Conservation (phyloP, 495 filamentous ascomycete genomes). For the Penicillium psychrofluorescens region DNA sequence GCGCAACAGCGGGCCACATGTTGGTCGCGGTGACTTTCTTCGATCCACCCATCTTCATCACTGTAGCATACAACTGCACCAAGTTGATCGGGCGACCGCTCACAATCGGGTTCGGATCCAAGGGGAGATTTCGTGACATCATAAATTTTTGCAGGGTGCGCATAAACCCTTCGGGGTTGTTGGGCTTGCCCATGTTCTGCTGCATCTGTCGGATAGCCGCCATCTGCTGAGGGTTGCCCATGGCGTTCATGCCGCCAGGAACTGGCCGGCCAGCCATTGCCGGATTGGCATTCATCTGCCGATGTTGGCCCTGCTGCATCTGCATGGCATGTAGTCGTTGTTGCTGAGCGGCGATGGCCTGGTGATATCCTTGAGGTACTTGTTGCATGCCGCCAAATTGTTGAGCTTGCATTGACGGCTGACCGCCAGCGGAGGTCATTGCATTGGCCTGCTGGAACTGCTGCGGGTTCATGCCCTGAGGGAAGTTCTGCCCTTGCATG, state of each 20-base stretch:
- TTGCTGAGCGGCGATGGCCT: constrained; percentile 40
- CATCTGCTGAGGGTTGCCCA: constrained; percentile 41
- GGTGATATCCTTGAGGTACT: constrained; percentile 42
- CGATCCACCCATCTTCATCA: constrained; percentile 73
- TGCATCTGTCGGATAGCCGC: constrained; percentile 49
- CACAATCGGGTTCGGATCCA: constrained; percentile 64
- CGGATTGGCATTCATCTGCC: constrained; percentile 57
- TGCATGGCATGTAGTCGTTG: constrained; percentile 49
- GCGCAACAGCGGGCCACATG: constrained; percentile 65
- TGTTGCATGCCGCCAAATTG: constrained; percentile 35
- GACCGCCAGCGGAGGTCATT: constrained; percentile 27
- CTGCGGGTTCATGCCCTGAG: constrained; percentile 48
- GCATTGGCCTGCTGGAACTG: constrained; percentile 40
- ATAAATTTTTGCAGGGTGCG: constrained; percentile 68
- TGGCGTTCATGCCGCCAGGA: constrained; percentile 33
- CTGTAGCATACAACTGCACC: constrained; percentile 64
- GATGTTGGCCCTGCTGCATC: constrained; percentile 53
- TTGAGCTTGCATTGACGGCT: constrained; percentile 30
- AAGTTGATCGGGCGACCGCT: constrained; percentile 64
- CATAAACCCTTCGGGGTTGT: constrained; percentile 64
- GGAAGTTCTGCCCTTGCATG: constrained; percentile 50
- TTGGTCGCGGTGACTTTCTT: constrained; percentile 60
- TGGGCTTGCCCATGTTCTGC: constrained; percentile 54
- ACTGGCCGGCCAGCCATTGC: constrained; percentile 35
- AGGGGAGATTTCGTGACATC: constrained; percentile 55